These are phyloP conservation scores for Phytophthora citricola DNA, from an alignment of 352 stramenopile species.

Conservation along the genomic window DNA sequence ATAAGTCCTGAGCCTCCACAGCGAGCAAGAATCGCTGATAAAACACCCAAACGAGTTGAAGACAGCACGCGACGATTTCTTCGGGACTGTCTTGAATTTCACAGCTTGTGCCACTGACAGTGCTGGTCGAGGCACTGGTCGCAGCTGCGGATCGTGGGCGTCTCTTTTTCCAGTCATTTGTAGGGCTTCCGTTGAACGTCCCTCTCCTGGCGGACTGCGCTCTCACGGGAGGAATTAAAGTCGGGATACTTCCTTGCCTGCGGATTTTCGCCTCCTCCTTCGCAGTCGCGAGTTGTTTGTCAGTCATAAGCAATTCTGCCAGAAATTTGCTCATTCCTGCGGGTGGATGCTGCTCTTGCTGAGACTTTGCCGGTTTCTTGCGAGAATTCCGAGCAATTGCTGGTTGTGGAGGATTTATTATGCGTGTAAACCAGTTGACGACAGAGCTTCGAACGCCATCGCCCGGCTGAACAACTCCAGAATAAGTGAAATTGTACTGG, in stretches of 20 bases:
- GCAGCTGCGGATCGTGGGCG: conserved; percentile 17
- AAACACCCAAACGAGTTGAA: conserved; percentile 59
- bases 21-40: conserved; percentile 69
- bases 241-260: conserved; percentile 45
- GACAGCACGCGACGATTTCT: conserved; percentile 23
- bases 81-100: conserved; percentile 18
- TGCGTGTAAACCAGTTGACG: conserved; percentile 32
- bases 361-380: conserved; percentile 26
- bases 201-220: conserved; percentile 1
- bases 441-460: neutral
- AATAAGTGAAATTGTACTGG: conserved; percentile 28
- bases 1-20: conserved; percentile 45
- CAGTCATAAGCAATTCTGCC: conserved; percentile 40
- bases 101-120: neutral
- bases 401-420: conserved; percentile 23
- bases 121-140: conserved; percentile 2
- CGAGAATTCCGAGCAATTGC: conserved; percentile 10
- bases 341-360: conserved; percentile 4
- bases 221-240: conserved; percentile 25
- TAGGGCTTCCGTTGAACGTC: conserved; percentile 12
- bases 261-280: conserved; percentile 45
- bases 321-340: conserved; percentile 39
- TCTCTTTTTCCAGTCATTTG: conserved; percentile 12
- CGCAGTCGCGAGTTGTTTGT: conserved; percentile 36
- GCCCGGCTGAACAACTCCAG: conserved; percentile 1